These are phyloP conservation scores for Lachnellula cervina DNA, from an alignment of 2,329 filamentous ascomycete genomes.

Conservation along the genomic window DNA sequence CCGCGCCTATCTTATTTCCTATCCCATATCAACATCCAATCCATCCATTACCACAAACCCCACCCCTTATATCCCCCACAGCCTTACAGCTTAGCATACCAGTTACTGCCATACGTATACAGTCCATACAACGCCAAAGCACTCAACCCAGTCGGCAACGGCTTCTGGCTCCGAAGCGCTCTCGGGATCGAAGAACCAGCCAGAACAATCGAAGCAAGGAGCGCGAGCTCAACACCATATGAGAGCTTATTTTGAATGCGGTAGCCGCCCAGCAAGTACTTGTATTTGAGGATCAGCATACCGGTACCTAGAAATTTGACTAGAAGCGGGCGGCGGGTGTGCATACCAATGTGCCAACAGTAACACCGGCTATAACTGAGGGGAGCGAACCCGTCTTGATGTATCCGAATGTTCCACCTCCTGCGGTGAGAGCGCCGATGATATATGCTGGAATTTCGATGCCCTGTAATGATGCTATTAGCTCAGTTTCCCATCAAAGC, in stretches of 20 bases:
- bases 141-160: constrained; percentile 75
- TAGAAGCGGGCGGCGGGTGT: constrained; percentile 1
- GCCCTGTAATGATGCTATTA: constrained; percentile 21
- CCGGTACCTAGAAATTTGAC: background rate
- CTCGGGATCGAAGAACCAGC: constrained; percentile 81
- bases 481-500: background rate
- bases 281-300: no score
- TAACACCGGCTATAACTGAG: constrained; percentile 77
- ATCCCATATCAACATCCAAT: background rate
- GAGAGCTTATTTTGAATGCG: constrained; percentile 69
- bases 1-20: background rate
- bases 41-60: background rate
- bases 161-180: constrained; percentile 78
- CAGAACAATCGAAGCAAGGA: constrained; percentile 81
- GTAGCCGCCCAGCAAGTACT: constrained; percentile 70
- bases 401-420: constrained; percentile 85
- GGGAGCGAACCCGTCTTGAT: constrained; percentile 79
- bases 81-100: constrained; percentile 31
- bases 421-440: constrained; percentile 76
- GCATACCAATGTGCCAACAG: constrained; percentile 65
- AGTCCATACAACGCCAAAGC: constrained; percentile 74
- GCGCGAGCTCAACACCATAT: constrained; percentile 83
- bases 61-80: constrained; percentile 34
- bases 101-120: constrained; percentile 72
- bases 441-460: constrained; percentile 65